phyloP scores from a whole-genome alignment of 306 rosid genomes.

The Castanea mollissima region DNA sequence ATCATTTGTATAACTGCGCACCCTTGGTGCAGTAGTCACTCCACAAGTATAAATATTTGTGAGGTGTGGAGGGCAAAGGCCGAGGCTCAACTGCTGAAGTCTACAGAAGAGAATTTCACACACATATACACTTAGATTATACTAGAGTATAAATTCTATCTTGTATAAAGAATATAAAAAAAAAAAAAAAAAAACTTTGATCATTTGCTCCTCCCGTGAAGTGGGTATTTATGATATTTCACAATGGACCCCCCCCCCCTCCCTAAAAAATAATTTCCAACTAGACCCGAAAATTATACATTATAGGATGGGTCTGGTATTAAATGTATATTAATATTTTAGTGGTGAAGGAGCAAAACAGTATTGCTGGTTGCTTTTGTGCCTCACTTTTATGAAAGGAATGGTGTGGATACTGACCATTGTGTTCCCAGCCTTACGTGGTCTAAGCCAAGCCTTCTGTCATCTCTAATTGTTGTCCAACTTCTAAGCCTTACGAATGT shows the following conservation, averaged over 20 bases:
- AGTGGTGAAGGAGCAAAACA: slow-evolving; percentile 27
- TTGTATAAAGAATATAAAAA: too few species aligned
- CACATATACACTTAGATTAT: too few species aligned
- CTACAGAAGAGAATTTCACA: too few species aligned
- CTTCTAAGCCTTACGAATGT: not conserved
- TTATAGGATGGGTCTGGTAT: not conserved
- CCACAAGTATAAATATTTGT: too few species aligned
- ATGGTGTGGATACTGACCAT: slow-evolving; percentile 33
- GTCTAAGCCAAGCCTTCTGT: slow-evolving; percentile 39
- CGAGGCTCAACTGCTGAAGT: too few species aligned
- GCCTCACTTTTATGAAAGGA: slow-evolving; percentile 26
- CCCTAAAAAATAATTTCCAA: not conserved
- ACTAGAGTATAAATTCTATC: too few species aligned
- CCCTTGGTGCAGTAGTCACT: too few species aligned
- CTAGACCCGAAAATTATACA: not conserved
- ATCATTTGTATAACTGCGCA: not conserved
- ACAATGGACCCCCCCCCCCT: not conserved
- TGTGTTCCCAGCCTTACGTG: slow-evolving; percentile 34
- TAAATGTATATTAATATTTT: slow-evolving; percentile 13
- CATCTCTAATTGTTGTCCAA: not conserved
- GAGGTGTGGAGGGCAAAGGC: too few species aligned
- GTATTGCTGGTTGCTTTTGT: slow-evolving; percentile 35
- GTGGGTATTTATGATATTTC: slow-evolving; percentile 16
- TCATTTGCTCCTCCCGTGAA: not conserved
- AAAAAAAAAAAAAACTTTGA: not conserved